phyloP scores from a whole-genome alignment of 768 basidiomycete genomes.

The Mrakia hoshinonis region DNA sequence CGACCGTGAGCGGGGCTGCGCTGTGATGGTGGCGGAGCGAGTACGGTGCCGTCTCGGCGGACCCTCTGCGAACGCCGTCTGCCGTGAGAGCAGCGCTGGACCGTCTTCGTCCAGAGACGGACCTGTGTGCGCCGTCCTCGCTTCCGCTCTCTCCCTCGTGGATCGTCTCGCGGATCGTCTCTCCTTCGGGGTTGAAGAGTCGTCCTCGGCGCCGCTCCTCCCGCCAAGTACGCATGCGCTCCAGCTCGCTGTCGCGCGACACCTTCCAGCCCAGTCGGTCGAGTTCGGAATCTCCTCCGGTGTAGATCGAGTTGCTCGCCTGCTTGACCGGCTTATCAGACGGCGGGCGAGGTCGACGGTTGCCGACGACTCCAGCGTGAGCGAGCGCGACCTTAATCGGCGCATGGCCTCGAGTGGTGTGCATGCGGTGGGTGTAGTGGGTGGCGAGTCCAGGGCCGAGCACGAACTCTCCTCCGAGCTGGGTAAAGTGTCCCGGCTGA shows the following conservation, averaged over 20 bases:
- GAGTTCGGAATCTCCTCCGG: constrained; percentile 10
- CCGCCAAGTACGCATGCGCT: constrained; percentile 39
- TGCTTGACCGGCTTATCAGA: constrained; percentile 3
- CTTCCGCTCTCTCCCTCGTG: constrained; percentile 2
- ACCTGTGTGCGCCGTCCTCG: neutral
- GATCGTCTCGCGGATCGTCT: constrained; percentile 6
- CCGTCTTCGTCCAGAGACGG: neutral
- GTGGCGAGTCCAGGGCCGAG: constrained; percentile 55
- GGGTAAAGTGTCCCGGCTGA: constrained; percentile 53
- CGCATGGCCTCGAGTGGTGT: constrained; percentile 60
- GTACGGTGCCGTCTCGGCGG: neutral
- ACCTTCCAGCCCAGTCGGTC: constrained; percentile 39
- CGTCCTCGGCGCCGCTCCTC: constrained; percentile 36
- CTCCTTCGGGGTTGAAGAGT: constrained; percentile 12
- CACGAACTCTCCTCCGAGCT: constrained; percentile 73
- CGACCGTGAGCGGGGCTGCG: neutral
- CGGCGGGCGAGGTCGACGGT: constrained; percentile 19
- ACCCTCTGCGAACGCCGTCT: neutral
- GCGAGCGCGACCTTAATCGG: constrained; percentile 61
- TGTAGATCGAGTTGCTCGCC: neutral
- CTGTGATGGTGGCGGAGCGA: neutral
- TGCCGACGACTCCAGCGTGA: constrained; percentile 48
- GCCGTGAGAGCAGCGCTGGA: neutral
- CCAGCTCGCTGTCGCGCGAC: constrained; percentile 41
- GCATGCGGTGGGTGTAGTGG: constrained; percentile 78